A percentile compares a stretch with the other conserved stretches of the same genome.
Conservation (phyloP, 73 alveolate genomes). For the Paramecium tetraurelia region DNA sequence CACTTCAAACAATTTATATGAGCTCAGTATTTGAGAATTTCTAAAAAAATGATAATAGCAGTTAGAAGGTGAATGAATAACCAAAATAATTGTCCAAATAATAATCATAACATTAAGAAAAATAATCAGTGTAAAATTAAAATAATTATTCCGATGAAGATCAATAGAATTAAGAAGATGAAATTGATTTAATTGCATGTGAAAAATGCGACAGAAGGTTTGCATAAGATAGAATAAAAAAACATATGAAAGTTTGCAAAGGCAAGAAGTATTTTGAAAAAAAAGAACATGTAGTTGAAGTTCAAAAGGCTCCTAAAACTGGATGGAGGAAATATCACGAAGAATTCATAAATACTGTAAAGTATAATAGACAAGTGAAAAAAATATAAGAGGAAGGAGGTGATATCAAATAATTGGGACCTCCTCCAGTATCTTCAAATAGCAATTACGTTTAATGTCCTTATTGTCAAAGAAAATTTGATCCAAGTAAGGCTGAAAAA, state of each 20-base stretch:
- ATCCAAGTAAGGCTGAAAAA: slow-evolving; percentile 65
- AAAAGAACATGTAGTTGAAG: slow-evolving; percentile 56
- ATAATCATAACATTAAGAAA: slow-evolving; percentile 30
- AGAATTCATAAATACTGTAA: slow-evolving; percentile 64
- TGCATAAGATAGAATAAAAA: slow-evolving; percentile 59
- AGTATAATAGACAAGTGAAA: slow-evolving; percentile 69
- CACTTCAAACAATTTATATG: background rate
- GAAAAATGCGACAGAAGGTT: slow-evolving; percentile 64
- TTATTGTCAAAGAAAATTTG: slow-evolving; percentile 71
- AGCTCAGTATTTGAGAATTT: background rate
- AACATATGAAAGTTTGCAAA: slow-evolving; percentile 58
- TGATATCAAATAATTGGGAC: slow-evolving; percentile 66
- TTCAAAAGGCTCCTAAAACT: slow-evolving; percentile 63
- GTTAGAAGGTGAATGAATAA: background rate
- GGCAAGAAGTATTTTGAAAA: slow-evolving; percentile 29
- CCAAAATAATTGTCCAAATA: slow-evolving; percentile 46
- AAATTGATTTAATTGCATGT: slow-evolving; percentile 47
- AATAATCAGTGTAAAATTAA: background rate
- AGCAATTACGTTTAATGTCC: slow-evolving; percentile 69
- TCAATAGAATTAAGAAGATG: background rate
- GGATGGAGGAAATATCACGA: slow-evolving; percentile 81
- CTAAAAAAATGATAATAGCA: background rate
- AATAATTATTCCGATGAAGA: background rate
- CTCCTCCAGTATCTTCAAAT: slow-evolving; percentile 63
- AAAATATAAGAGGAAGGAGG: slow-evolving; percentile 79